A percentile compares a stretch with the other conserved stretches of the same genome.
phyloP scores from a whole-genome alignment of 2,329 filamentous ascomycete species.

The Akanthomyces uredinophilus region DNA sequence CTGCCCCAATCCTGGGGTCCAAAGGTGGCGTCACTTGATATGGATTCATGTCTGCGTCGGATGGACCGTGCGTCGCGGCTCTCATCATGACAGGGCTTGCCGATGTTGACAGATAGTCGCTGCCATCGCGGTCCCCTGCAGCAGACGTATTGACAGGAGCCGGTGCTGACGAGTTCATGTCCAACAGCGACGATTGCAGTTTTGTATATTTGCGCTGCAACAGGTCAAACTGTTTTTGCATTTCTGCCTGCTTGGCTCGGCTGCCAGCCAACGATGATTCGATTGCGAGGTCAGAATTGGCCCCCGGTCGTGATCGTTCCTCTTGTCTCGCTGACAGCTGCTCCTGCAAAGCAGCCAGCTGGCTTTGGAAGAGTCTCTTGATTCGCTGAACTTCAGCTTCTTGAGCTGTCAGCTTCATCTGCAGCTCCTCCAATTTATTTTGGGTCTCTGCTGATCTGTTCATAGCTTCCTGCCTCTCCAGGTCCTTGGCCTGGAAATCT shows the following conservation, averaged over 20 bases:
- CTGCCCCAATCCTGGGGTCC: conserved; percentile 27
- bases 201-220: conserved; percentile 48
- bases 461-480: conserved; percentile 51
- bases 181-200: conserved; percentile 45
- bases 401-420: conserved; percentile 50
- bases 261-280: conserved; percentile 46
- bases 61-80: conserved; percentile 33
- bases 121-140: conserved; percentile 23
- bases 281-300: conserved; percentile 33
- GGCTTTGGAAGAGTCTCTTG: conserved; percentile 40
- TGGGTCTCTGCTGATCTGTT: conserved; percentile 55
- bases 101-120: conserved; percentile 32
- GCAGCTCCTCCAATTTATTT: conserved; percentile 53
- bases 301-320: conserved; percentile 22
- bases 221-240: conserved; percentile 47
- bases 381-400: conserved; percentile 43
- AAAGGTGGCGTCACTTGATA: conserved; percentile 41
- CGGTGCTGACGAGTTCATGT: conserved; percentile 36
- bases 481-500: conserved; percentile 59
- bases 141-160: conserved; percentile 19
- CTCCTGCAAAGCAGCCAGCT: conserved; percentile 43
- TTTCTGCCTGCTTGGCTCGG: conserved; percentile 47
- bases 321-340: conserved; percentile 38
- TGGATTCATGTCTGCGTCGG: conserved; percentile 39
- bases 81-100: conserved; percentile 35